Evolutionary conservation across 2,329 filamentous ascomycete species (phyloP), one percentile per base, ranked within the genome.

Genomic region (Penicillium sp.): DNA sequence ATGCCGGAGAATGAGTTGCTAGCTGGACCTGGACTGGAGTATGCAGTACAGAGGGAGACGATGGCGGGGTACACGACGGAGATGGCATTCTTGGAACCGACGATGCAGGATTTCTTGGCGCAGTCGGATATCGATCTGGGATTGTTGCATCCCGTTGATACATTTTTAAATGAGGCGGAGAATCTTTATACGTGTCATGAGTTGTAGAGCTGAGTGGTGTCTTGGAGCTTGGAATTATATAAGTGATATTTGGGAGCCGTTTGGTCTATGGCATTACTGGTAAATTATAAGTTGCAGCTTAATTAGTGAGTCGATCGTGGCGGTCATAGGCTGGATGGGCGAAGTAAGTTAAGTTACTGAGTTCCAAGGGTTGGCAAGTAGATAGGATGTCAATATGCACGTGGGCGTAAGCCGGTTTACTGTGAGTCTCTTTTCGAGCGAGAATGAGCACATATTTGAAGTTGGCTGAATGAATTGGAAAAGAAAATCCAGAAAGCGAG

Each of bases 31-130:
- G 44, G 3, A 16, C 36, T 8, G 50, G 25, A 50, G 13, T 53
- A 61, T 56, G 24, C 44, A 1, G 45, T 56, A 20, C 53, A 56
- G 2, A 43, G 54, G n/a, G 55, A 75, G 67, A 55, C 55, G 3
- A 45, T 59, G 8, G 56, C 50, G 9, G 68, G 67, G 8, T 71
- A 70, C 47, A 70, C 69, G 31, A 70, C 69, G 0, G 68, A 67
- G 38, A 71, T 72, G 68, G 63, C 69, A 8, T 70, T 72, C 43
- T 53, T 71, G 36, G 68, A 72, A 44, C 69, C 69, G 20, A 72
- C 69, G 7, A 70, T 72, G 69, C 69, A 72, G 49, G 67, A 71
- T 42, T 72, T 72, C 16, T 55, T 72, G 1, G 68, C 69, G 16
- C 69, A 72, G 56, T 69, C 69, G 4, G 68, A 72, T 58, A 63